A percentile compares a stretch with the other conserved stretches of the same genome.
These are phyloP conservation scores for Penicillium expansum DNA, from an alignment of 2,329 filamentous ascomycete genomes.

Conservation along the genomic window DNA sequence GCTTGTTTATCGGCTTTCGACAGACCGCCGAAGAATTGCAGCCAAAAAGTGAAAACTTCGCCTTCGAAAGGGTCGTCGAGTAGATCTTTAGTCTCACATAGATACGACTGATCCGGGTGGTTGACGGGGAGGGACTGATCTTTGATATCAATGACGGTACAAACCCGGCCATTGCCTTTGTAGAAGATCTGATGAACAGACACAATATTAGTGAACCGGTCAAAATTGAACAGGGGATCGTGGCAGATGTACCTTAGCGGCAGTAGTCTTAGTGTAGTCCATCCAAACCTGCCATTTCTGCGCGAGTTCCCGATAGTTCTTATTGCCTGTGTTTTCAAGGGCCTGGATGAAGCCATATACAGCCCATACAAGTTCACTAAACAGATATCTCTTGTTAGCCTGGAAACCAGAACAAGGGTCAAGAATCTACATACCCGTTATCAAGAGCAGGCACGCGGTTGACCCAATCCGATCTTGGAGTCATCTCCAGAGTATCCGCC, in stretches of 20 bases:
- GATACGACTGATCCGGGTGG: conserved; percentile 31
- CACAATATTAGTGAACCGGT: background rate
- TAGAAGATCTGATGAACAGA: conserved; percentile 35
- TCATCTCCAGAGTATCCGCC: too few relatives aligned
- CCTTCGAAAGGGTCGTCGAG: conserved; percentile 48
- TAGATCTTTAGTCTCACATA: conserved; percentile 35
- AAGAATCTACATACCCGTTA: conserved; percentile 35
- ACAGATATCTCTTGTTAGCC: background rate
- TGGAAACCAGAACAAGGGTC: background rate
- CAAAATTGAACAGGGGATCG: background rate
- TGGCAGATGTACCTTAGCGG: conserved; percentile 23
- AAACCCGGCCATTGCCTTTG: conserved; percentile 39
- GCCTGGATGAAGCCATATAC: conserved; percentile 44
- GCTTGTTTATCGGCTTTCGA: conserved; percentile 33
- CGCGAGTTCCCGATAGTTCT: conserved; percentile 32
- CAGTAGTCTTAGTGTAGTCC: conserved; percentile 41
- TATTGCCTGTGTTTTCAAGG: conserved; percentile 29
- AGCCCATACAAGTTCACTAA: conserved; percentile 45
- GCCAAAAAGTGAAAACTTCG: conserved; percentile 44
- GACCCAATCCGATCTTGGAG: conserved; percentile 39
- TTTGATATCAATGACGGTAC: conserved; percentile 39
- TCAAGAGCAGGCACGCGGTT: conserved; percentile 43
- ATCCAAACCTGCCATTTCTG: conserved; percentile 42
- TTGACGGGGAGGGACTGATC: conserved; percentile 35
- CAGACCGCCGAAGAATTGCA: conserved; percentile 41